Percentiles rank a stretch among this genome's conserved stretches.
Conservation (phyloP, 495 filamentous ascomycete genomes). For the Neurospora pannonica region DNA sequence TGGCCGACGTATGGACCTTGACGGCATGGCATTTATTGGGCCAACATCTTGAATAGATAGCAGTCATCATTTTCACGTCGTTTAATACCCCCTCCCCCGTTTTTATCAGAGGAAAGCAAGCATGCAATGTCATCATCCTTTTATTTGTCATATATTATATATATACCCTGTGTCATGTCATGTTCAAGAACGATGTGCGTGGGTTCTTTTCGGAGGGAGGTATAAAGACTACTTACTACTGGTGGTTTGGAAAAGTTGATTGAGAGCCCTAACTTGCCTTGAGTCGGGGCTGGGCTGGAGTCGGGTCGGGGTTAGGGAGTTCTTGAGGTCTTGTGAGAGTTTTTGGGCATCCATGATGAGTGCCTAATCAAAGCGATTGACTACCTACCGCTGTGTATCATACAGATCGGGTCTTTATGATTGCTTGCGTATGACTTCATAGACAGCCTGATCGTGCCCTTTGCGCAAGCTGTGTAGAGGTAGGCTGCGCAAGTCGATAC, state of each 20-base stretch:
- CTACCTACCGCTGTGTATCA: background rate
- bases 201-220: background rate
- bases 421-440: too few relatives aligned
- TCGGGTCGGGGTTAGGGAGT: background rate
- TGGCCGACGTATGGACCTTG: background rate
- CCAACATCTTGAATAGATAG: background rate
- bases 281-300: background rate
- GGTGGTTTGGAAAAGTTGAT: background rate
- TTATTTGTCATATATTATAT: background rate
- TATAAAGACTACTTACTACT: background rate
- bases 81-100: background rate
- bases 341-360: background rate
- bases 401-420: background rate
- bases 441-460: too few relatives aligned
- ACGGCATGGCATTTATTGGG: background rate
- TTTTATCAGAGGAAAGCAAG: background rate
- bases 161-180: background rate
- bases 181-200: background rate
- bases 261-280: background rate
- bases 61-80: background rate
- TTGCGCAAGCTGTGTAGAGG: too few relatives aligned
- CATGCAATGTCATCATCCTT: background rate
- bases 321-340: background rate
- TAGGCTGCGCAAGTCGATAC: too few relatives aligned
- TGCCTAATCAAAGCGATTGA: background rate